A percentile compares a stretch with the other conserved stretches of the same genome.
These are phyloP conservation scores for Ettlia oleoabundans DNA, from an alignment of 139 green algal species.

Conservation along the genomic window DNA sequence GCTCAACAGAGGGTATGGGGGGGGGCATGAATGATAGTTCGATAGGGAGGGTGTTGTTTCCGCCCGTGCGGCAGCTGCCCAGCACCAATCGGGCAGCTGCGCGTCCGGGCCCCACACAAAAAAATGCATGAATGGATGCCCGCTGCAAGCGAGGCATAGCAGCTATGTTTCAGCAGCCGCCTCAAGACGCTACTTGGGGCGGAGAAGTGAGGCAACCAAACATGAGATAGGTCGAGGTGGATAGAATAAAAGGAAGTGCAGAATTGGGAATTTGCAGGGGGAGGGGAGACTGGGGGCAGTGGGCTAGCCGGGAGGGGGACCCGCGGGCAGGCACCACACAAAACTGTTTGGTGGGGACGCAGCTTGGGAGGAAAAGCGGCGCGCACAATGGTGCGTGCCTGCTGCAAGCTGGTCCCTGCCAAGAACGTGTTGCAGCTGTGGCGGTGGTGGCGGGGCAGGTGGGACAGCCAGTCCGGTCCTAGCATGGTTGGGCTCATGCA, in stretches of 20 bases:
- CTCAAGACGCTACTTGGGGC: not conserved
- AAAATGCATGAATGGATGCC: not conserved
- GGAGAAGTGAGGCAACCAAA: not conserved
- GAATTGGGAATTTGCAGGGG: not conserved
- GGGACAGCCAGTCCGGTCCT: no score
- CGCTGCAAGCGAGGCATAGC: not conserved
- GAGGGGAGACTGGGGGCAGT: not conserved
- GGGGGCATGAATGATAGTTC: not conserved
- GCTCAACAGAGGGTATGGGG: not conserved
- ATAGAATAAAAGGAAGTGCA: not conserved
- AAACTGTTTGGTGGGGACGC: no score
- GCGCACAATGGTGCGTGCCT: no score
- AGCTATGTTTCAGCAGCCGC: not conserved
- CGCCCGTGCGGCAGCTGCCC: not conserved
- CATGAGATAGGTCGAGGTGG: not conserved
- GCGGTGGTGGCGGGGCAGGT: no score
- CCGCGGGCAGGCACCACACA: no score
- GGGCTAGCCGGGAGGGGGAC: no score
- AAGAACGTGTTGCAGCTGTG: not conserved
- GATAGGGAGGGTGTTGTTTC: not conserved
- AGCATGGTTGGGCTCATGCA: not conserved
- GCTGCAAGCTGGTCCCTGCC: no score
- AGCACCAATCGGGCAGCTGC: not conserved
- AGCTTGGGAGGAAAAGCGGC: no score
- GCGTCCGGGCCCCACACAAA: not conserved